Evolutionary conservation across 345 rosid genomes (phyloP), one percentile per base, ranked within the genome.

Genomic region (Microthlaspi erraticum): DNA sequence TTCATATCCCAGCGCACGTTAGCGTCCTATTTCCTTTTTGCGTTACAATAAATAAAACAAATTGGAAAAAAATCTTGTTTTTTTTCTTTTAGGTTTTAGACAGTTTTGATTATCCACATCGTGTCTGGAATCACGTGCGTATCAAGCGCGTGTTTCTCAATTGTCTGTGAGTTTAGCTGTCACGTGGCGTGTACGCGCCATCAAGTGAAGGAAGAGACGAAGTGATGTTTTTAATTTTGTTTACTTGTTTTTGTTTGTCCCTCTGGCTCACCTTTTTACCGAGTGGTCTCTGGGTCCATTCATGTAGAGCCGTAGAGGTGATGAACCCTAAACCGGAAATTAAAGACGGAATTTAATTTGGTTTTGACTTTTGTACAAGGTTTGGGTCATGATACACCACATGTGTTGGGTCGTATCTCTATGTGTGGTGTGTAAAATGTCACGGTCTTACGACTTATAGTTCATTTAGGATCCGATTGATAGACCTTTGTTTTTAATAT

Each of bases 81-180:
- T 39, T 60, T 19, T 33, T 14, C 31, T 20, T 17, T 39, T 73
- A 29, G 39, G 57, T 44, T 17, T 44, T 17, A 38, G 36, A 63
- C 36, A 64, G 38, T 23, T 59, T 56, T 64, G 10, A 41, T 72
- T 64, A 72, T 72, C 70, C 70, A 64, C 49, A 34, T 63, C 4
- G 26, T 71, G 54, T 33, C 55, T 52, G 55, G 13, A 62, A 55
- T 53, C 59, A 53, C 59, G 11, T 20, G 59, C 3, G 6, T 13
- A 0, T 1, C 3, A 1, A 3, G 58, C 3, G 58, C 38, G 59
- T 53, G 59, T 5, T 3, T n/a, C 0, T 3, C 17, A 31, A 3
- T n/a, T 53, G 19, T 1, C 0, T 9, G n/a, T 48, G 13, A 10
- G 0, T 5, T 39, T 48, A 9, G 7, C 10, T 48, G 8, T 4